A percentile compares a stretch with the other conserved stretches of the same genome.
Conservation (phyloP, 2,329 filamentous ascomycete species). For the Thelonectria rubi region DNA sequence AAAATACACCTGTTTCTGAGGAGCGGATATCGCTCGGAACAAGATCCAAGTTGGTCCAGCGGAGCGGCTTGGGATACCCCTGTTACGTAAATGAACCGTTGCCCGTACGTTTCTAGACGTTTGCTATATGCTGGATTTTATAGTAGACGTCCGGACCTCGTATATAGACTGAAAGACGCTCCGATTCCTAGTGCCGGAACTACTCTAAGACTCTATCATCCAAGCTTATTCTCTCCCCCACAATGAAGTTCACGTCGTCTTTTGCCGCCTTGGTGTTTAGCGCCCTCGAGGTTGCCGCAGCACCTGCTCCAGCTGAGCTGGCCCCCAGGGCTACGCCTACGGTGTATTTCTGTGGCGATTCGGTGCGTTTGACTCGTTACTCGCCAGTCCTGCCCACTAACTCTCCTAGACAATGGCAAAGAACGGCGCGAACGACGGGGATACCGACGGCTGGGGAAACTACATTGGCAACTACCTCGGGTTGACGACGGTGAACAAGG, state of each 20-base stretch:
- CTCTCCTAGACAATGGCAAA: conserved; percentile 60
- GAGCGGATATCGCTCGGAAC: background rate
- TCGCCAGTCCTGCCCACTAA: background rate
- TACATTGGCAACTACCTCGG: conserved; percentile 62
- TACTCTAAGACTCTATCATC: background rate
- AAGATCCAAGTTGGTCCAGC: background rate
- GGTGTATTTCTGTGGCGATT: conserved; percentile 68
- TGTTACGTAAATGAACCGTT: background rate
- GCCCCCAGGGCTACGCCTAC: conserved; percentile 43
- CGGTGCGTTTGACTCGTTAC: conserved; percentile 30
- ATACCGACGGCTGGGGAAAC: conserved; percentile 68
- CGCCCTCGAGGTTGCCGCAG: conserved; percentile 26
- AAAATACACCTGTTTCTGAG: background rate
- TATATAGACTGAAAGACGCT: background rate
- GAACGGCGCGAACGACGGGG: conserved; percentile 52
- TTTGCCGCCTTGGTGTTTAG: conserved; percentile 32
- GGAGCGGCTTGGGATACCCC: background rate
- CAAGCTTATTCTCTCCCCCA: background rate
- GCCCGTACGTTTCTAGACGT: background rate
- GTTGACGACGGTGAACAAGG: conserved; percentile 65
- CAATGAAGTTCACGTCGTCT: conserved; percentile 37
- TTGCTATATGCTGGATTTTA: background rate
- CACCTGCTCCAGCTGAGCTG: conserved; percentile 18
- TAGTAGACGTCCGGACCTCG: background rate
- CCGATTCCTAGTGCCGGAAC: background rate